Percentiles rank a stretch among this genome's conserved stretches.
These are phyloP conservation scores for Kwoniella heveanensis DNA, from an alignment of 768 basidiomycete genomes.

Conservation along the genomic window DNA sequence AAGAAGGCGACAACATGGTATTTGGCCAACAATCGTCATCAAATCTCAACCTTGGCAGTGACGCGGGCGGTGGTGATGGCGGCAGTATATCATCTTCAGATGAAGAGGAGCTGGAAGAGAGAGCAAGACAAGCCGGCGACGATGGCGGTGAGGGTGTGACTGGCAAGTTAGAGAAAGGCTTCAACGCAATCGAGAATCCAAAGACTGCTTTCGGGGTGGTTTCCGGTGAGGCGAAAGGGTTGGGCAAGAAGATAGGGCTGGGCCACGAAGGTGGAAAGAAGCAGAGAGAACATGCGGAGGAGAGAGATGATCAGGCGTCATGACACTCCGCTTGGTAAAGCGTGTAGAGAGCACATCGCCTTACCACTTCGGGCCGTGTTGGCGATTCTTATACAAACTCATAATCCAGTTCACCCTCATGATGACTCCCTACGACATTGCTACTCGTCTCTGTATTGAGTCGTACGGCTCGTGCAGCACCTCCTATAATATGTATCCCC, in stretches of 20 bases:
- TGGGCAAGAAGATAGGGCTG: background rate
- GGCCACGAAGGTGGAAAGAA: slow-evolving; percentile 14
- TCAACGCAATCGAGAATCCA: slow-evolving; percentile 30
- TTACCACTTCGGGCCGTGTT: no score
- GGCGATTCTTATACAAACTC: no score
- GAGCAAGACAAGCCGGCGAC: slow-evolving; percentile 16
- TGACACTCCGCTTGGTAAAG: no score
- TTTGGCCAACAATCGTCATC: slow-evolving; percentile 38
- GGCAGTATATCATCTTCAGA: slow-evolving; percentile 50
- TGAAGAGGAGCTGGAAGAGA: slow-evolving; percentile 38
- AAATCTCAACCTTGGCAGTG: background rate
- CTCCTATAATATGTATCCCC: no score
- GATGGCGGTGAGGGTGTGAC: slow-evolving; percentile 9
- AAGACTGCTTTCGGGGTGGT: slow-evolving; percentile 12
- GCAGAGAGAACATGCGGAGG: slow-evolving; percentile 21
- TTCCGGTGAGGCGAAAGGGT: slow-evolving; percentile 6
- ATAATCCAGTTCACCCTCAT: no score
- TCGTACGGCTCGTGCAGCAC: no score
- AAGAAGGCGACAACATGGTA: slow-evolving; percentile 46
- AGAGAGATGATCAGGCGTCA: slow-evolving; percentile 21
- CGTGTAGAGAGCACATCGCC: no score
- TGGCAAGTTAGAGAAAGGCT: slow-evolving; percentile 25
- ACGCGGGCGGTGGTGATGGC: slow-evolving; percentile 21
- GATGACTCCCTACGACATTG: no score
- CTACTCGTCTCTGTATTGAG: no score